These are phyloP conservation scores for Phragmites australis DNA, from an alignment of 176 grass and related monocot species.

Conservation along the genomic window DNA sequence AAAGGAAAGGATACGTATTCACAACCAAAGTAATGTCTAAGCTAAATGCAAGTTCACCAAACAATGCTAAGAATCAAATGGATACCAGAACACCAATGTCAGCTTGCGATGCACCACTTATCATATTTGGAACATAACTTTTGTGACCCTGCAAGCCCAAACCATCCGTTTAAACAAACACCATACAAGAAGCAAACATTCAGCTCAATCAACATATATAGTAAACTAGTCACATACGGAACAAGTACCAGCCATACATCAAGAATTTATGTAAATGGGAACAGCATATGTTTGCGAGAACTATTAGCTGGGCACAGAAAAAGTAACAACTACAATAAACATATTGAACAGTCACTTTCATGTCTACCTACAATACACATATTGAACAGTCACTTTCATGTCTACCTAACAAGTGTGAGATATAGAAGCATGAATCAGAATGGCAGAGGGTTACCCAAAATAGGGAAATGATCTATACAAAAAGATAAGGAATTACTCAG, in stretches of 20 bases:
- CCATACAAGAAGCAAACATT: not conserved
- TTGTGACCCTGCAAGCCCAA: conserved; percentile 84
- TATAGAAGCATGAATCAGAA: not conserved
- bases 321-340: not conserved
- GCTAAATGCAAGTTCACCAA: conserved; percentile 9
- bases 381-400: not conserved
- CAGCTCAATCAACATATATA: not conserved
- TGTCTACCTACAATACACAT: no score
- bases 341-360: not conserved
- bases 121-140: conserved; percentile 99
- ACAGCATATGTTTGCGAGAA: not conserved
- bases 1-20: not conserved
- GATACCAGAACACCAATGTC: conserved; percentile 94
- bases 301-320: not conserved
- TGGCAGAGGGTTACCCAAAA: not conserved
- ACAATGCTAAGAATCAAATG: not conserved
- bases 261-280: not conserved
- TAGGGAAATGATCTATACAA: not conserved
- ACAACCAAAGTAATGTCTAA: not conserved
- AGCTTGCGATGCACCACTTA: conserved; percentile 96
- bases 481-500: not conserved
- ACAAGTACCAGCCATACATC: not conserved
- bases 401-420: not conserved
- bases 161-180: conserved; percentile 39
- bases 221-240: not conserved